phyloP scores from a whole-genome alignment of 345 rosid species.

The Noccaea bulbosa region DNA sequence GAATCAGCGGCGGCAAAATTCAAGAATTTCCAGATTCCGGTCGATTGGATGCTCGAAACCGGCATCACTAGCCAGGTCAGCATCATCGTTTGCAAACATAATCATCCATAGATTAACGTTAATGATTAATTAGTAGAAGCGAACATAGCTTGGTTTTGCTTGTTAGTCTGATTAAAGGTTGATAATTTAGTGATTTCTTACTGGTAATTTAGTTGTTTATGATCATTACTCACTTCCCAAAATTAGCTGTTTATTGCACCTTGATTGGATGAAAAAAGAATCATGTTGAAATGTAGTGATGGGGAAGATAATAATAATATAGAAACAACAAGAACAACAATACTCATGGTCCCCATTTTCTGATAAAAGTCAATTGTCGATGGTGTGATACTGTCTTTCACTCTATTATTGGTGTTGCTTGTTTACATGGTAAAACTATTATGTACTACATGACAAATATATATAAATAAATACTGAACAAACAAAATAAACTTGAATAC shows the following conservation, averaged over 20 bases:
- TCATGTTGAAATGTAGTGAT: background rate
- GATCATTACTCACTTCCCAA: background rate
- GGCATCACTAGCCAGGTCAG: constrained; percentile 88
- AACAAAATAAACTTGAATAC: constrained; percentile 30
- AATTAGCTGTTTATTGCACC: constrained; percentile 2
- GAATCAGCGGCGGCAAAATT: constrained; percentile 80
- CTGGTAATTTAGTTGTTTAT: background rate
- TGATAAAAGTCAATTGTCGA: constrained; percentile 33
- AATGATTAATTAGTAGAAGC: background rate
- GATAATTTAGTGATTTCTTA: background rate
- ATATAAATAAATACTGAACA: background rate
- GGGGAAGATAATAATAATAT: background rate
- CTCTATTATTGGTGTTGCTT: constrained; percentile 39
- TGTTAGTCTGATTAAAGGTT: background rate
- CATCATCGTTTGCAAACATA: background rate
- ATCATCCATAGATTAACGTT: constrained; percentile 13
- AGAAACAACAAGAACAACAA: constrained; percentile 36
- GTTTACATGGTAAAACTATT: constrained; percentile 40
- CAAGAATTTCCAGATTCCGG: constrained; percentile 75
- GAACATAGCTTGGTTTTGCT: background rate
- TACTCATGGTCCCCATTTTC: constrained; percentile 40
- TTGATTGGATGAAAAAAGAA: constrained; percentile 14
- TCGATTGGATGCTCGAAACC: constrained; percentile 93
- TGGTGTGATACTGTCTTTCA: constrained; percentile 34
- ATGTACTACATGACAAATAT: constrained; percentile 39